These are phyloP conservation scores for Nosema muscidifuracis DNA, from an alignment of 371 early-diverging fungal species.

Conservation along the genomic window DNA sequence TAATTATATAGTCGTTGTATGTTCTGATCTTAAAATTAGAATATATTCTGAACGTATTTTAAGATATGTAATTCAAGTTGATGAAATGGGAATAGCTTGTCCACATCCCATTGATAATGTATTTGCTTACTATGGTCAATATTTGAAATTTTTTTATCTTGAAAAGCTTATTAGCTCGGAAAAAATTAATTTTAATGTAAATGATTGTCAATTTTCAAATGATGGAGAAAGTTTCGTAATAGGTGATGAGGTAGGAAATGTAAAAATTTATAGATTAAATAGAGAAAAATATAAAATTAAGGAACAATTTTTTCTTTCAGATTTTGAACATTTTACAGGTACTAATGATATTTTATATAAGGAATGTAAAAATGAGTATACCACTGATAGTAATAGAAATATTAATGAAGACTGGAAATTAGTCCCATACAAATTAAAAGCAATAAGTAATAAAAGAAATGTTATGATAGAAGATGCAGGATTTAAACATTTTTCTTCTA, in stretches of 20 bases:
- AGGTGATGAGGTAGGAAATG: constrained; percentile 38
- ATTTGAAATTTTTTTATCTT: constrained; percentile 32
- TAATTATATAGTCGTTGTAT: constrained; percentile 42
- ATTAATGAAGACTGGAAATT: constrained; percentile 28
- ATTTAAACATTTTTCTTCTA: constrained; percentile 3
- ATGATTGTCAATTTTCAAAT: constrained; percentile 49
- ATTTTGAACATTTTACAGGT: constrained; percentile 38
- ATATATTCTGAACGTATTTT: constrained; percentile 39
- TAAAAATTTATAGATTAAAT: constrained; percentile 17
- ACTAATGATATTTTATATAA: constrained; percentile 2
- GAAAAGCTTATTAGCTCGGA: constrained; percentile 21
- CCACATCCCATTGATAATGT: constrained; percentile 47
- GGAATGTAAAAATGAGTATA: constrained; percentile 10
- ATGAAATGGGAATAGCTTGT: constrained; percentile 27
- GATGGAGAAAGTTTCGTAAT: constrained; percentile 54
- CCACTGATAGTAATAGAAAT: constrained; percentile 19
- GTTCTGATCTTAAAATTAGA: constrained; percentile 50
- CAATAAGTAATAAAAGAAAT: background rate
- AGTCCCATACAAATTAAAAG: background rate
- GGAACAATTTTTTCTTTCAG: constrained; percentile 51
- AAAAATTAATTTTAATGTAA: constrained; percentile 28
- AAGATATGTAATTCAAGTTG: background rate
- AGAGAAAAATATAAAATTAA: background rate
- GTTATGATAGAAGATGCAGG: constrained; percentile 24
- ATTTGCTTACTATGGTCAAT: constrained; percentile 33